Conservation (phyloP, 805 yeast species). For the Zygosaccharomyces kombuchaensis region DNA sequence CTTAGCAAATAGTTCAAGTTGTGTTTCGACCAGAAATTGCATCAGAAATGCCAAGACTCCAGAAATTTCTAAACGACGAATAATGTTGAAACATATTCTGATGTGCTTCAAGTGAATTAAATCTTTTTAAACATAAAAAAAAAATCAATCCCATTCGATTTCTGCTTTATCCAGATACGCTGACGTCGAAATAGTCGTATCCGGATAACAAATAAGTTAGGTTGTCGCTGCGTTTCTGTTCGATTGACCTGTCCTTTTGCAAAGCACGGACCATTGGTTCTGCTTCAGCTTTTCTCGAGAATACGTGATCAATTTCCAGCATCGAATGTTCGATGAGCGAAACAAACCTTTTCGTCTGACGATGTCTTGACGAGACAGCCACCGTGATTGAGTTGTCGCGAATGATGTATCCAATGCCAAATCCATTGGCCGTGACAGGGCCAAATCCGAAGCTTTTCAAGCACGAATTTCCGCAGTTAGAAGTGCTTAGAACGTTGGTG, state of each 20-base stretch:
- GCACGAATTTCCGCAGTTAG: conserved; percentile 91
- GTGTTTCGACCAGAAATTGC: no score
- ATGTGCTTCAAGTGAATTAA: not conserved
- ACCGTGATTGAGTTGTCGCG: conserved; percentile 74
- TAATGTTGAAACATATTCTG: not conserved
- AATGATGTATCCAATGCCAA: conserved; percentile 88
- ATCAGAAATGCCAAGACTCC: not conserved
- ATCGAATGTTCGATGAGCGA: conserved; percentile 61
- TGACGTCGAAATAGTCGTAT: conserved; percentile 72
- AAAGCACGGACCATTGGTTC: conserved; percentile 1
- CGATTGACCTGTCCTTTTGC: not conserved
- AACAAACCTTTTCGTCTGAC: conserved; percentile 77
- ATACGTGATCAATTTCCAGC: conserved; percentile 53
- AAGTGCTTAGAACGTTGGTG: conserved; percentile 73
- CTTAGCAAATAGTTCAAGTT: not conserved
- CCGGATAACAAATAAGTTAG: conserved; percentile 61
- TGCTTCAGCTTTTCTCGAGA: conserved; percentile 33
- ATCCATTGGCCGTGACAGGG: conserved; percentile 85
- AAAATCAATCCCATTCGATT: not conserved
- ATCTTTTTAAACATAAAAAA: not conserved
- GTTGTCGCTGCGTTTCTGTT: conserved; percentile 32
- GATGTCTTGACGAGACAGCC: conserved; percentile 80
- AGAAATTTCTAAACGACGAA: not conserved
- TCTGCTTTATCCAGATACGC: conserved; percentile 22
- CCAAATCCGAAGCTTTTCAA: conserved; percentile 85